Evolutionary conservation across 2,329 filamentous ascomycete species (phyloP), one percentile per base, ranked within the genome.

Genomic region (Penicillium sp.): DNA sequence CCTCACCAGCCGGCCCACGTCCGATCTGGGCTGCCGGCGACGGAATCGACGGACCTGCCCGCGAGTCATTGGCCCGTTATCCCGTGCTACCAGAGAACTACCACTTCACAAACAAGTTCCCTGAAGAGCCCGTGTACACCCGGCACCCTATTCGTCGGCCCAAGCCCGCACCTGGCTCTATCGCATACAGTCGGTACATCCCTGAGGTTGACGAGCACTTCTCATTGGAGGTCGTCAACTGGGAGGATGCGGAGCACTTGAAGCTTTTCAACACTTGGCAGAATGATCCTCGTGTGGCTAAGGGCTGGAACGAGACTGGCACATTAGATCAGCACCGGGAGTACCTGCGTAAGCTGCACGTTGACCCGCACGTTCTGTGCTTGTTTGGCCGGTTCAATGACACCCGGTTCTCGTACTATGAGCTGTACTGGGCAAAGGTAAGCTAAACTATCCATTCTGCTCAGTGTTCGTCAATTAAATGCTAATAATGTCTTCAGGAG

Each of bases 291-390:
- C 87, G 90, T 50, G 90, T 93, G 31, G 88, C 88, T 4, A 84
- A 88, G 68, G 89, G 89, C 4, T 93, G 90, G 90, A 90, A 91
- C 68, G 86, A 90, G 76, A 90, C 87, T 1, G 90, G 90, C 31
- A 89, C 88, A 1, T 74, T 90, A 48, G 89, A 90, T 29, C 82
- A 92, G 71, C 90, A 93, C 73, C 82, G 85, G 59, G 82, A 86
- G 66, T 93, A 93, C 72, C 80, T 92, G 51, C 81, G 83, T 29
- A 83, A 83, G 62, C 81, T 89, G 54, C 85, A 91, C 67, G 82
- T 84, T 45, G 90, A 93, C 70, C 85, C 87, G 27, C 90, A 93
- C 73, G 84, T 88, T 60, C 77, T 91, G 52, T 84, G 87, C 24
- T 78, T 93, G 46, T 78, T 93, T 57, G 90, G 86, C 7, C 82